Base-by-base conservation (phyloP, 441 rosid genomes). In the Euphorbia celastroides region DNA sequence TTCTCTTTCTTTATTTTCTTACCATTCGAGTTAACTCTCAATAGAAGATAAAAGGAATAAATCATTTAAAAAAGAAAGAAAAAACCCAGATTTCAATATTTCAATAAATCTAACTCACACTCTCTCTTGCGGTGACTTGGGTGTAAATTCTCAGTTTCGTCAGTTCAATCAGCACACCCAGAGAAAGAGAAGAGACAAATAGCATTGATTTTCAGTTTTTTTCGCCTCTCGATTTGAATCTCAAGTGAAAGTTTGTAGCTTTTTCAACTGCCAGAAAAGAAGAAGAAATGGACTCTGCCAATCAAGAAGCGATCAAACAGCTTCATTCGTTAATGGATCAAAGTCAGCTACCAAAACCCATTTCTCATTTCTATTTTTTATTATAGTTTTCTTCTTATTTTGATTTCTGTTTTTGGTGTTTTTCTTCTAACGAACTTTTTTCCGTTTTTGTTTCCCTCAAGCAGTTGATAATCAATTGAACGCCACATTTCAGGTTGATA, bases 381-480 rank as follows among this genome's bases (percentile, higher is more conserved):
- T 42, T 46, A 36, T 75, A 26, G 41, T 26, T 17, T 5, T 38
- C 2, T 3, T 44, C 16, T 66, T 46, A 3, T 7, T 16, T 31
- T 22, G 48, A 75, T 64, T 67, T 32, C 22, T 26, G 7, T 75
- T 48, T 79, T 64, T 65, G 48, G 41, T 26, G n/a, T n/a, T n/a
- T n/a, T n/a, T 36, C 61, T 44, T 11, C 71, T 70, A 5, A 68
- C 28, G 11, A 1, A 44, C 19, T 28, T 26, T 54, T 54, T 28
- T 12, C 26, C 14, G 9, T 62, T 7, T 62, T 25, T 42, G 22
- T 11, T 34, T 27, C 67, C 20, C 12, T 34, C 67, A 74, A 65
- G 66, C 92, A 90, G 98, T 85, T 57, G 96, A 89, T 75, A 96
- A 85, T 70, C 56, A 85, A 44, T 67, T 86, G 66, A 87, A 79